Percentiles rank a stretch among this genome's conserved stretches.
These are phyloP conservation scores for Apiospora phragmitis DNA, from an alignment of 2,329 filamentous ascomycete genomes.

Conservation along the genomic window DNA sequence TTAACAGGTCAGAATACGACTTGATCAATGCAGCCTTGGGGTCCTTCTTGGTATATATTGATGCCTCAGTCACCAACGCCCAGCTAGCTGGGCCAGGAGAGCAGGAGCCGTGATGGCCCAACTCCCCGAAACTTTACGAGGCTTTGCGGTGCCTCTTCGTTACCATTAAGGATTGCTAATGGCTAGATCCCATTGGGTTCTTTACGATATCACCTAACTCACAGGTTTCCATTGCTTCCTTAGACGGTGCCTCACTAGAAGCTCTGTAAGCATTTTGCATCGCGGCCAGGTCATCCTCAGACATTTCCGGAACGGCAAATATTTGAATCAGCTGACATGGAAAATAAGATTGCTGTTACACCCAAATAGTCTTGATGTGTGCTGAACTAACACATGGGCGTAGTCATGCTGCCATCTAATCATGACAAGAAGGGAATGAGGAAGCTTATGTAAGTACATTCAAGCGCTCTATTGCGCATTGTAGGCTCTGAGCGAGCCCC, in stretches of 20 bases:
- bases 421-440: background rate
- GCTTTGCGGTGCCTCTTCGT: background rate
- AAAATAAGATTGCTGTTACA: background rate
- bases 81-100: background rate
- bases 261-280: background rate
- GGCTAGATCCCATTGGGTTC: background rate
- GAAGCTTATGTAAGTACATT: background rate
- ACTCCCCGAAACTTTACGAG: background rate
- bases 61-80: constrained; percentile 3
- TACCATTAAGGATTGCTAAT: background rate
- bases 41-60: constrained; percentile 1
- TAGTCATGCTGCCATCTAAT: background rate
- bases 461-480: background rate
- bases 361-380: background rate
- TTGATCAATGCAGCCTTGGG: background rate
- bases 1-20: constrained; percentile 2
- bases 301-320: background rate
- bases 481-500: background rate
- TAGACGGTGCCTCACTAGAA: background rate
- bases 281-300: background rate
- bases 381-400: background rate
- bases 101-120: background rate
- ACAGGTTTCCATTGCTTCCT: background rate
- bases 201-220: constrained; percentile 3
- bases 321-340: background rate